phyloP scores from a whole-genome alignment of 495 filamentous ascomycete species.

The Clavariopsis aquatica region DNA sequence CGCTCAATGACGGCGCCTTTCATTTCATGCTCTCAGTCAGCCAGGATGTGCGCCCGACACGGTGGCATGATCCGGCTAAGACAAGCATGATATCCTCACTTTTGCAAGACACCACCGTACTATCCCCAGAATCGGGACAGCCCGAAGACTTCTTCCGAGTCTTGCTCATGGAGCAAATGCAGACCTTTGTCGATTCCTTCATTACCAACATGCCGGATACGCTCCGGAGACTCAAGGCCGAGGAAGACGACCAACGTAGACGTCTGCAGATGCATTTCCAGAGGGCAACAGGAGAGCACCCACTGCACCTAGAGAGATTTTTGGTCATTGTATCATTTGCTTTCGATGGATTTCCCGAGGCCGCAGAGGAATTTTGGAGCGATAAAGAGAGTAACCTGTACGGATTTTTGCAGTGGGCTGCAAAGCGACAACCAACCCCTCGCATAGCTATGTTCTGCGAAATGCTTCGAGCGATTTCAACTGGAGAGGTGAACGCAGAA shows the following conservation, averaged over 20 bases:
- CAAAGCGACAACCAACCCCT: constrained; percentile 85
- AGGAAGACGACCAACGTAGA: constrained; percentile 83
- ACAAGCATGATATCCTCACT: constrained; percentile 73
- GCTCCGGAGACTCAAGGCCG: constrained; percentile 77
- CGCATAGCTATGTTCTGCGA: constrained; percentile 94
- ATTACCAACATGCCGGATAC: constrained; percentile 94
- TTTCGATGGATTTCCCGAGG: constrained; percentile 79
- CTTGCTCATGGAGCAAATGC: constrained; percentile 74
- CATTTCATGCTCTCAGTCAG: constrained; percentile 86
- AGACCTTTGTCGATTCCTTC: constrained; percentile 83
- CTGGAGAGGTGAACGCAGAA: constrained; percentile 74
- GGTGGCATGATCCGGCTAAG: constrained; percentile 81
- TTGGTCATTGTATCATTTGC: constrained; percentile 87
- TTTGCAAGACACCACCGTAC: constrained; percentile 69
- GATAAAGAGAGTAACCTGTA: constrained; percentile 86
- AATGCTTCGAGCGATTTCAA: constrained; percentile 82
- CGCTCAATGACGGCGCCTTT: constrained; percentile 86
- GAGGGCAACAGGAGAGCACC: constrained; percentile 59
- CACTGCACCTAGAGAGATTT: constrained; percentile 84
- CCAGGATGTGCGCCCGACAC: constrained; percentile 68
- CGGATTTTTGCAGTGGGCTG: constrained; percentile 95
- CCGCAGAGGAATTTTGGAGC: constrained; percentile 83
- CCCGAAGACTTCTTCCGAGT: constrained; percentile 66
- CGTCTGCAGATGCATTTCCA: constrained; percentile 60
- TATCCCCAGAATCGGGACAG: constrained; percentile 61